Evolutionary conservation across 169 alveolate species (phyloP).

Genomic region (Eimeria mitis): DNA sequence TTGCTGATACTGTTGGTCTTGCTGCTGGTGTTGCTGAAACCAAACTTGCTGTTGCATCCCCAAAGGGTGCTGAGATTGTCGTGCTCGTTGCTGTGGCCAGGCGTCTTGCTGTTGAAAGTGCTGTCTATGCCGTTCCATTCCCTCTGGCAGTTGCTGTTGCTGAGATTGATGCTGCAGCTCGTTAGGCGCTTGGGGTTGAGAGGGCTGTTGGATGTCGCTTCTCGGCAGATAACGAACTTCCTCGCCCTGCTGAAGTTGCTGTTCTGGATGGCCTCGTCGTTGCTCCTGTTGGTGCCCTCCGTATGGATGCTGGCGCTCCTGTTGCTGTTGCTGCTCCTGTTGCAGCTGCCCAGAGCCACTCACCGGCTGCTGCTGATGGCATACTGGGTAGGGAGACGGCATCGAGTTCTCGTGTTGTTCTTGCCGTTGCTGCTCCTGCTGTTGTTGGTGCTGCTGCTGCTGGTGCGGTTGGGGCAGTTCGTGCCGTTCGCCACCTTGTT

Average conservation of each 20-base stretch:
- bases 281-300: not conserved
- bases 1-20: slow-evolving; percentile 2
- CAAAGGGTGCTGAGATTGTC: slow-evolving; percentile 13
- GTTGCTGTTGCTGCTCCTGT: not conserved
- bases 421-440: slow-evolving; percentile 2
- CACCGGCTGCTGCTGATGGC: not conserved
- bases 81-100: not conserved
- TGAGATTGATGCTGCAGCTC: not conserved
- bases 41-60: not conserved
- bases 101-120: not conserved
- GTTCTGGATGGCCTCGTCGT: slow-evolving; percentile 5
- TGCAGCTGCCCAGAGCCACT: not conserved
- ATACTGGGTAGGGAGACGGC: not conserved
- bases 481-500: not conserved
- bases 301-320: not conserved
- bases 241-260: not conserved
- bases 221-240: not conserved
- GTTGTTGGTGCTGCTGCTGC: slow-evolving; percentile 9
- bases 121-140: not conserved
- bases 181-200: not conserved
- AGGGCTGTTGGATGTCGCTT: not conserved
- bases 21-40: not conserved
- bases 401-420: not conserved
- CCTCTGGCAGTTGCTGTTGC: not conserved
- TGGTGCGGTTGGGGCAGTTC: not conserved